These are phyloP conservation scores for Paxillus rubicundulus DNA, from an alignment of 768 basidiomycete species.

Conservation along the genomic window DNA sequence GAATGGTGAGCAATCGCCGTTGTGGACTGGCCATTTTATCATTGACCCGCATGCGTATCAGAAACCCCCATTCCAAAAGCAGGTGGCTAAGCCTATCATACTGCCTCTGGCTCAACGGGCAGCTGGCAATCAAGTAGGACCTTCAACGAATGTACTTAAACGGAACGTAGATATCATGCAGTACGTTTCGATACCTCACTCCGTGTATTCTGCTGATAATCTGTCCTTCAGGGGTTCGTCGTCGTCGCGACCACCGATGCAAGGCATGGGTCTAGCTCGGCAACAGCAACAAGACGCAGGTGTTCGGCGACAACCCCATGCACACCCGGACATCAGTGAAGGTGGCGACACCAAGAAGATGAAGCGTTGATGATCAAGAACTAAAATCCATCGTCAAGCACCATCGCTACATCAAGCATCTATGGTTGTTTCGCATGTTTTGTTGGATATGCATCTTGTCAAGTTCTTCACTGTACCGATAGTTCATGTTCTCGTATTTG, in stretches of 20 bases:
- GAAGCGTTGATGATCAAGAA: conserved; percentile 30
- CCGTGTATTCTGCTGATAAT: neutral
- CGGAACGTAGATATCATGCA: conserved; percentile 35
- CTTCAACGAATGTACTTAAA: conserved; percentile 24
- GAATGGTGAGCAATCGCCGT: conserved; percentile 35
- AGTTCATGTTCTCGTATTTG: neutral
- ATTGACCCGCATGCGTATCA: neutral
- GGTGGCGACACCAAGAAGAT: conserved; percentile 39
- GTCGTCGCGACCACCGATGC: conserved; percentile 22
- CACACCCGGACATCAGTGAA: conserved; percentile 30
- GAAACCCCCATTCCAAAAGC: conserved; percentile 11
- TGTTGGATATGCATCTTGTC: neutral
- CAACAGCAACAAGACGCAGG: conserved; percentile 22
- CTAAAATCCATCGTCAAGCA: neutral
- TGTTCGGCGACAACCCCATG: conserved; percentile 27
- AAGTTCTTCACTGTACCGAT: neutral
- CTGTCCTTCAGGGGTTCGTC: conserved; percentile 17
- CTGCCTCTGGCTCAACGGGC: conserved; percentile 9
- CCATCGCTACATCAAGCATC: too few relatives aligned
- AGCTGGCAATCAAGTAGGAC: conserved; percentile 5
- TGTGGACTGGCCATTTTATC: neutral
- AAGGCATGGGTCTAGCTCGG: conserved; percentile 42
- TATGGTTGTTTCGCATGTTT: neutral
- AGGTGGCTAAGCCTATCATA: conserved; percentile 1
- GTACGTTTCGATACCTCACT: conserved; percentile 20